Conservation (phyloP, 2,329 filamentous ascomycete genomes). For the Colletotrichum eremochloae region DNA sequence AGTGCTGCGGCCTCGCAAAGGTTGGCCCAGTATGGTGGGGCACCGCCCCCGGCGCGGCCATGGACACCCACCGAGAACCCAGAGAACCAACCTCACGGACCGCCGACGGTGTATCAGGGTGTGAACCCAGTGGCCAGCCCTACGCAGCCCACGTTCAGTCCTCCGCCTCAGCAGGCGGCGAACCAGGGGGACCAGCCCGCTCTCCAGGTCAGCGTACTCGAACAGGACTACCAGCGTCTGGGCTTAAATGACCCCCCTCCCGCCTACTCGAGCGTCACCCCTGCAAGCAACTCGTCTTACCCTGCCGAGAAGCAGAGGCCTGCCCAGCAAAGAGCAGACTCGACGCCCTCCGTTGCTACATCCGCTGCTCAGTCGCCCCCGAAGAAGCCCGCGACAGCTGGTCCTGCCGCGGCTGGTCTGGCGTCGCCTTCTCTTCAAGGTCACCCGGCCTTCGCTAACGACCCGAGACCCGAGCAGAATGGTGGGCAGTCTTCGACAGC, state of each 20-base stretch:
- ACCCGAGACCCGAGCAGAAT: constrained; percentile 70
- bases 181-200: constrained; percentile 49
- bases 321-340: constrained; percentile 47
- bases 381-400: constrained; percentile 48
- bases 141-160: constrained; percentile 62
- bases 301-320: constrained; percentile 82
- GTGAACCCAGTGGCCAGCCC: constrained; percentile 74
- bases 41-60: constrained; percentile 70
- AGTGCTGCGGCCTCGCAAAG: constrained; percentile 87
- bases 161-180: constrained; percentile 57
- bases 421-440: constrained; percentile 67
- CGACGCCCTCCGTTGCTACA: constrained; percentile 47
- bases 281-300: constrained; percentile 69
- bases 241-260: constrained; percentile 88
- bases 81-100: constrained; percentile 87
- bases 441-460: constrained; percentile 94
- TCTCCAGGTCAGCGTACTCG: constrained; percentile 78
- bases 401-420: constrained; percentile 49
- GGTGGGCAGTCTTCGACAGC: constrained; percentile 52
- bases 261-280: constrained; percentile 88
- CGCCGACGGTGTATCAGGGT: constrained; percentile 92
- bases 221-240: constrained; percentile 88
- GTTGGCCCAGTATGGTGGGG: constrained; percentile 79
- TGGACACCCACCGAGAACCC: constrained; percentile 97
- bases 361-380: constrained; percentile 50